These are phyloP conservation scores for Inga oerstediana DNA, from an alignment of 306 rosid species.

Conservation along the genomic window DNA sequence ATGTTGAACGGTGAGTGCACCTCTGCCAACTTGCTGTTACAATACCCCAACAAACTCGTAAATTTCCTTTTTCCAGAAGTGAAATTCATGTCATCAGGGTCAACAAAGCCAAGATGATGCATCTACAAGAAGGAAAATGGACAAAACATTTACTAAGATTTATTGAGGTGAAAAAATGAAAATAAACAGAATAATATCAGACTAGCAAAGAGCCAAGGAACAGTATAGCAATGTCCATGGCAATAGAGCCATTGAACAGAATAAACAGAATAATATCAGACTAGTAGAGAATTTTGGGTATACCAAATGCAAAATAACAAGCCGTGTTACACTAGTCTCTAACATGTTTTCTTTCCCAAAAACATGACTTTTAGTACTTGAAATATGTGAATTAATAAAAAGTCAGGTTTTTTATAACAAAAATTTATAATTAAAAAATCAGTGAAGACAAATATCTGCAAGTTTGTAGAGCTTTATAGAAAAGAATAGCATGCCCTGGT, in stretches of 20 bases:
- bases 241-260: background rate
- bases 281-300: background rate
- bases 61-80: slow-evolving; percentile 73
- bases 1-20: slow-evolving; percentile 40
- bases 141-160: slow-evolving; percentile 17
- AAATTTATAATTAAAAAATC: background rate
- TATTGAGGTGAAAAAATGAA: background rate
- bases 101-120: slow-evolving; percentile 94
- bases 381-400: background rate
- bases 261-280: background rate
- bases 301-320: slow-evolving; percentile 5
- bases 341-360: background rate
- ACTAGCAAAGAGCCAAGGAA: background rate
- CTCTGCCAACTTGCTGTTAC: slow-evolving; percentile 95
- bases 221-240: slow-evolving; percentile 6
- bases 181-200: background rate
- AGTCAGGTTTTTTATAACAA: background rate
- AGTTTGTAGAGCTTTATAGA: background rate
- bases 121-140: slow-evolving; percentile 53
- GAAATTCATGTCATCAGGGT: slow-evolving; percentile 84
- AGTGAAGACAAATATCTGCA: background rate
- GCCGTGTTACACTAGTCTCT: slow-evolving; percentile 1
- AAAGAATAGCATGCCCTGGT: background rate
- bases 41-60: slow-evolving; percentile 79
- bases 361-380: slow-evolving; percentile 3